phyloP scores from a whole-genome alignment of 176 grass and related monocot genomes.

The sorghum (Sorghum bicolor) region DNA sequence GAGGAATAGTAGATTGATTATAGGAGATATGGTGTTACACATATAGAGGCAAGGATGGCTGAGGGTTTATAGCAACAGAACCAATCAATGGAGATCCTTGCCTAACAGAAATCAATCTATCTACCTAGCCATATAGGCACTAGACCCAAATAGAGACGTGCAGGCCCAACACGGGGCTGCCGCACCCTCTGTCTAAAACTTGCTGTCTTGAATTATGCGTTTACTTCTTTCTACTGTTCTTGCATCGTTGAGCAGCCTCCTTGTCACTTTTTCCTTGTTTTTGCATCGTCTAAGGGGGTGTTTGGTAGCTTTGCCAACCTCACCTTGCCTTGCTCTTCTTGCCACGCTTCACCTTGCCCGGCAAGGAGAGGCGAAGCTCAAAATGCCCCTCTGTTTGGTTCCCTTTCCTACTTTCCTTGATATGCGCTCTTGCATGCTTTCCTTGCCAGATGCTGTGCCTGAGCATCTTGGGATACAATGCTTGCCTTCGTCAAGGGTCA shows the following conservation, averaged over 20 bases:
- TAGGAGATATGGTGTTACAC: no score
- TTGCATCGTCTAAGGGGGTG: not conserved
- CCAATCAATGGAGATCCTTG: no score
- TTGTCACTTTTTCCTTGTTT: not conserved
- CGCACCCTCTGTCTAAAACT: not conserved
- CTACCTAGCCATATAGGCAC: no score
- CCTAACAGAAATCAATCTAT: no score
- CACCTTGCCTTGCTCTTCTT: not conserved
- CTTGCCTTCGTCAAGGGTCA: not conserved
- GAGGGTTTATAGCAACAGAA: no score
- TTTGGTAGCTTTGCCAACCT: no score
- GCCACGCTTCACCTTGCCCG: no score
- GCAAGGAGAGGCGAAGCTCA: no score
- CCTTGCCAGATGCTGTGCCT: not conserved
- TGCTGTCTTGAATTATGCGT: not conserved
- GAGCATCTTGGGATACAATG: not conserved
- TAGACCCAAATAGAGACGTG: no score
- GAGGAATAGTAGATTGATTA: no score
- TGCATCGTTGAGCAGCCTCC: not conserved
- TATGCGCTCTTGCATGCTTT: not conserved
- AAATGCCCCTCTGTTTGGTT: not conserved
- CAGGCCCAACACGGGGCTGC: no score
- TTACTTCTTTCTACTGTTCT: not conserved
- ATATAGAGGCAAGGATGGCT: no score
- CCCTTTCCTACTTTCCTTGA: not conserved